Evolutionary conservation across 257 asterid species (phyloP), one percentile per base, ranked within the genome.

Genomic region (Lycium barbarum): DNA sequence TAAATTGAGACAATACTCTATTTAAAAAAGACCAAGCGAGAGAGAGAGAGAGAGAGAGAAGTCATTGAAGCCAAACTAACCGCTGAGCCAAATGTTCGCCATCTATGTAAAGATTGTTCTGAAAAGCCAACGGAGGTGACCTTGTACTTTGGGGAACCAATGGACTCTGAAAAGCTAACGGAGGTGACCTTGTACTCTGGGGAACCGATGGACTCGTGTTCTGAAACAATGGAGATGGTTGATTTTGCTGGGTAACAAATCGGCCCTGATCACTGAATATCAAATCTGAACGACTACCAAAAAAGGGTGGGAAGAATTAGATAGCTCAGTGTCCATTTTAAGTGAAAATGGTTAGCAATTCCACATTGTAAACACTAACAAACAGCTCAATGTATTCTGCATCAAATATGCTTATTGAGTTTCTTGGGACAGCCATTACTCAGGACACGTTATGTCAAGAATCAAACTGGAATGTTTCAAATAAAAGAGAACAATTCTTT

Each of bases 11-110:
- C 53, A 51, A 20, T 43, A 55, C 13, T 63, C 38, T n/a, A 40
- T 45, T 40, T 43, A 57, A 57, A 10, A 33, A 49, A 53, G 63
- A 53, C 45, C 8, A 12, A 47, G 65, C 3, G 65, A 58, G 45
- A 72, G 20, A 73, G 45, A 66, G 71, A 8, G 11, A 55, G 65
- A 7, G 13, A 7, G 49, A 14, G 62, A 53, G 43, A 22, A 51
- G 47, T 33, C 15, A 80, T 9, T 55, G 80, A 79, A 53, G 84
- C 57, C 73, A 57, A 88, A 92, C 93, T 90, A 89, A 95, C 96
- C 54, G 90, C 54, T 87, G 94, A 90, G 87, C 83, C 72, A 91
- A 91, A 84, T 66, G 84, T 84, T 80, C 88, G 49, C 84, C 94
- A 65, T 84, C 89, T 65, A 36, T 86, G 86, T 85, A 85, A 53